These are phyloP conservation scores for Cantharellus anzutake DNA, from an alignment of 768 basidiomycete genomes.

Conservation along the genomic window DNA sequence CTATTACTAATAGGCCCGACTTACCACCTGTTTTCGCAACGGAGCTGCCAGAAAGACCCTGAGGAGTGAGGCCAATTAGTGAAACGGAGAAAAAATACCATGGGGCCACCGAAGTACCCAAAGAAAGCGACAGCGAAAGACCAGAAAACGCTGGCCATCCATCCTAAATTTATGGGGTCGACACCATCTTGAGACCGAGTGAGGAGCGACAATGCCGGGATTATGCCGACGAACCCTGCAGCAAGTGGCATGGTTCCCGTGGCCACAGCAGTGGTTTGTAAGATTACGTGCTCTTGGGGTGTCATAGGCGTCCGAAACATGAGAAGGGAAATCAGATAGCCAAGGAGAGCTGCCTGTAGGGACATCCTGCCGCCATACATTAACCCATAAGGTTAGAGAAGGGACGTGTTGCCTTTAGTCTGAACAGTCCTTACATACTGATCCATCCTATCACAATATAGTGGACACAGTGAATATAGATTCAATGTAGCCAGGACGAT, in stretches of 20 bases:
- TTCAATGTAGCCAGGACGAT: background rate
- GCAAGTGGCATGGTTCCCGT: slow-evolving; percentile 83
- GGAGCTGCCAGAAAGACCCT: slow-evolving; percentile 95
- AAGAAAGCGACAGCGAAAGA: slow-evolving; percentile 87
- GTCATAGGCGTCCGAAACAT: slow-evolving; percentile 46
- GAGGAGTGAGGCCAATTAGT: slow-evolving; percentile 4
- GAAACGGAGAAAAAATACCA: background rate
- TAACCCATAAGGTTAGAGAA: slow-evolving; percentile 10
- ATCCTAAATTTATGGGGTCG: slow-evolving; percentile 54
- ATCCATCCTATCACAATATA: slow-evolving; percentile 31
- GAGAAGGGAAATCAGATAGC: slow-evolving; percentile 65
- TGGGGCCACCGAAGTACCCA: slow-evolving; percentile 28
- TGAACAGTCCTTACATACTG: slow-evolving; percentile 38
- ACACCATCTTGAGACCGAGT: slow-evolving; percentile 55
- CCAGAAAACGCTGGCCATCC: slow-evolving; percentile 62
- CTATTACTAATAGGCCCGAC: slow-evolving; percentile 13
- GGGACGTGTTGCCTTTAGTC: background rate
- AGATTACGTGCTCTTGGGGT: slow-evolving; percentile 84
- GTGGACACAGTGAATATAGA: background rate
- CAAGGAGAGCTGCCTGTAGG: slow-evolving; percentile 82
- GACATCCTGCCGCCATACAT: slow-evolving; percentile 54
- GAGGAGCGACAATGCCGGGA: slow-evolving; percentile 77
- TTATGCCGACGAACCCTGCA: slow-evolving; percentile 78
- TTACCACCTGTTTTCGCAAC: slow-evolving; percentile 80
- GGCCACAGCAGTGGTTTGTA: slow-evolving; percentile 91